Conservation (phyloP, 768 basidiomycete species). For the Butyriboletus loyo region DNA sequence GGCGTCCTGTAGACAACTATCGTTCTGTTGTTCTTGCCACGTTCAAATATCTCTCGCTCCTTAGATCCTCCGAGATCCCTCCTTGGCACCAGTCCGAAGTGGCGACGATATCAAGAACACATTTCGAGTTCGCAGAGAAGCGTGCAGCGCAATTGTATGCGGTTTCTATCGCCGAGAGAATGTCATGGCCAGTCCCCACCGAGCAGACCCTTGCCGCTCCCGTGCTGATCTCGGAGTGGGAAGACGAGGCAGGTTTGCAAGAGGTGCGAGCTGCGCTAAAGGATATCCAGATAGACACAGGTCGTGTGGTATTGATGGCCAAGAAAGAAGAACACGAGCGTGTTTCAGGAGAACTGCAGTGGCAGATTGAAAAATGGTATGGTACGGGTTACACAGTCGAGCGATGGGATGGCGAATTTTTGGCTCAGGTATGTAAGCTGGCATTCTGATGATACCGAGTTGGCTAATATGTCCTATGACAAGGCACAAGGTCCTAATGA, state of each 20-base stretch:
- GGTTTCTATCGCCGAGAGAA: slow-evolving; percentile 65
- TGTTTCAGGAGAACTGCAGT: slow-evolving; percentile 48
- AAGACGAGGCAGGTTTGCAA: slow-evolving; percentile 43
- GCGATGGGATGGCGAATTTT: slow-evolving; percentile 59
- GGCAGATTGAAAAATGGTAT: slow-evolving; percentile 89
- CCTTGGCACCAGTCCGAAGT: slow-evolving; percentile 76
- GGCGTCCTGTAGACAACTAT: slow-evolving; percentile 52
- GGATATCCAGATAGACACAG: slow-evolving; percentile 51
- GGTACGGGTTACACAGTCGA: slow-evolving; percentile 85
- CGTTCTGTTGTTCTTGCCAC: slow-evolving; percentile 62
- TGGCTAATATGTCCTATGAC: slow-evolving; percentile 2
- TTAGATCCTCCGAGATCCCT: slow-evolving; percentile 59
- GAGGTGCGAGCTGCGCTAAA: slow-evolving; percentile 65
- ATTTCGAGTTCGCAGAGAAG: slow-evolving; percentile 88
- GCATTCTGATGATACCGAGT: neutral
- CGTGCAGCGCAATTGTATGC: slow-evolving; percentile 77
- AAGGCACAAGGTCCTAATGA: slow-evolving; percentile 66
- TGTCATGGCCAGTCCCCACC: slow-evolving; percentile 79
- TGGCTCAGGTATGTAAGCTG: slow-evolving; percentile 43
- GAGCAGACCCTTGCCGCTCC: slow-evolving; percentile 73
- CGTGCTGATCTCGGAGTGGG: slow-evolving; percentile 72
- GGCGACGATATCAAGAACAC: slow-evolving; percentile 63
- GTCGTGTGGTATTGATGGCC: slow-evolving; percentile 78
- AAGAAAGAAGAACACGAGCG: slow-evolving; percentile 59
- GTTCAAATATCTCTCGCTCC: slow-evolving; percentile 77